Percentiles rank a stretch among this genome's conserved stretches.
Evolutionary conservation across 2,329 filamentous ascomycete genomes (phyloP).

Genomic region (Trichoderma polysporum): DNA sequence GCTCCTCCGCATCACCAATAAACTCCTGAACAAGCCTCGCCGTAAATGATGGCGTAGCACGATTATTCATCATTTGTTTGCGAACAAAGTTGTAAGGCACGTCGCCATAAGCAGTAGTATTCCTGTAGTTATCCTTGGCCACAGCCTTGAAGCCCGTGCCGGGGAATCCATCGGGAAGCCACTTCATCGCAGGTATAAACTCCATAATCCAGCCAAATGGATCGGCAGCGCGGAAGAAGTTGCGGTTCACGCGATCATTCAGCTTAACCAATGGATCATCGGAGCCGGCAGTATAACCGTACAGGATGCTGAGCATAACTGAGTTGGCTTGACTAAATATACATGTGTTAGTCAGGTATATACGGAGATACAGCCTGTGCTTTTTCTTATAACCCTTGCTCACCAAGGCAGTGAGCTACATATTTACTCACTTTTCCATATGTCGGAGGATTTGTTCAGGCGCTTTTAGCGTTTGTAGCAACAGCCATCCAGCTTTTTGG

Average conservation of each 20-base stretch:
- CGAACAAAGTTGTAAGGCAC: not conserved
- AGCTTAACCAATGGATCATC: slow-evolving; percentile 27
- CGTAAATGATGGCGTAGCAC: not conserved
- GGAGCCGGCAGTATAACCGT: slow-evolving; percentile 28
- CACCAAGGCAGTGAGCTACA: too few relatives aligned
- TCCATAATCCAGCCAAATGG: slow-evolving; percentile 29
- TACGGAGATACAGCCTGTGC: not conserved
- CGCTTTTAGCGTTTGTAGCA: not conserved
- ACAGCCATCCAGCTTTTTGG: not conserved
- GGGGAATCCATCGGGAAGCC: slow-evolving; percentile 29
- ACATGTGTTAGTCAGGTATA: not conserved
- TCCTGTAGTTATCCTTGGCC: not conserved
- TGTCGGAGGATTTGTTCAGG: not conserved
- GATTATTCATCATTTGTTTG: not conserved
- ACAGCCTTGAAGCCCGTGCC: slow-evolving; percentile 28
- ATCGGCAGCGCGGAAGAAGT: slow-evolving; percentile 26
- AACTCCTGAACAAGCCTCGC: not conserved
- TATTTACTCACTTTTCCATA: not conserved
- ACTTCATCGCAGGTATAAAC: slow-evolving; percentile 26
- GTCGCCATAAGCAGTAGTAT: not conserved
- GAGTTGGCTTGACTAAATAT: slow-evolving; percentile 25
- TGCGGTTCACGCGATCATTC: slow-evolving; percentile 25
- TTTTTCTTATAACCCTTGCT: too few relatives aligned
- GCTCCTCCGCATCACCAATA: not conserved
- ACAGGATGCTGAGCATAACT: slow-evolving; percentile 25